Conservation (phyloP, 2,329 filamentous ascomycete genomes). For the Ciborinia camelliae region DNA sequence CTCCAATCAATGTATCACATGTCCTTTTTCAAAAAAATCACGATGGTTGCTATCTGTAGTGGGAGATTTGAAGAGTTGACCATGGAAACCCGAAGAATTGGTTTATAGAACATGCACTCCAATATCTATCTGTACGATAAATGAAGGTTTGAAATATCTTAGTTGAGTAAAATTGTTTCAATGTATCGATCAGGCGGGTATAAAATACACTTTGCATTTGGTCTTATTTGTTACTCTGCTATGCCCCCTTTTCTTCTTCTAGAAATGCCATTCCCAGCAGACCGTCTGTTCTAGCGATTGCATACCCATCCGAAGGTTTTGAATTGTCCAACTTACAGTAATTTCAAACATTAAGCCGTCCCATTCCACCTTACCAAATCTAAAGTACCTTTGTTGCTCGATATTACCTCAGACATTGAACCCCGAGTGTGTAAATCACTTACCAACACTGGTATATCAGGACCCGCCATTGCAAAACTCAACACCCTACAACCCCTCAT, state of each 20-base stretch:
- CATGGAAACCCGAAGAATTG: background rate
- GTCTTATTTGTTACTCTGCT: background rate
- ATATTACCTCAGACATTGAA: background rate
- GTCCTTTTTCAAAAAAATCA: too few relatives aligned
- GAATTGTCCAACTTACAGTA: background rate
- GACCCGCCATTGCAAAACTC: background rate
- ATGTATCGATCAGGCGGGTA: background rate
- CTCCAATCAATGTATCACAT: background rate
- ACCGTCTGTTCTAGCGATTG: background rate
- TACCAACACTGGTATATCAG: too few relatives aligned
- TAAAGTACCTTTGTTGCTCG: background rate
- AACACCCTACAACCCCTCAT: background rate
- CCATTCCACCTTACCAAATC: background rate
- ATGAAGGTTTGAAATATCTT: background rate
- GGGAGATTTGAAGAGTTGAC: background rate
- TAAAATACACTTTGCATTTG: background rate
- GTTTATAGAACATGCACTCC: background rate
- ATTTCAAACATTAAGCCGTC: background rate
- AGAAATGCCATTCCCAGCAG: too few relatives aligned
- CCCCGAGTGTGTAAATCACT: background rate
- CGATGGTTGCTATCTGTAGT: background rate
- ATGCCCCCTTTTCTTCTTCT: background rate
- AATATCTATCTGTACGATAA: background rate
- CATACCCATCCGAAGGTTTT: background rate
- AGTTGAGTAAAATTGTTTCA: background rate